Evolutionary conservation across 2,329 filamentous ascomycete species (phyloP), one percentile per base, ranked within the genome.

Genomic region (Xenoacremonium recifei): DNA sequence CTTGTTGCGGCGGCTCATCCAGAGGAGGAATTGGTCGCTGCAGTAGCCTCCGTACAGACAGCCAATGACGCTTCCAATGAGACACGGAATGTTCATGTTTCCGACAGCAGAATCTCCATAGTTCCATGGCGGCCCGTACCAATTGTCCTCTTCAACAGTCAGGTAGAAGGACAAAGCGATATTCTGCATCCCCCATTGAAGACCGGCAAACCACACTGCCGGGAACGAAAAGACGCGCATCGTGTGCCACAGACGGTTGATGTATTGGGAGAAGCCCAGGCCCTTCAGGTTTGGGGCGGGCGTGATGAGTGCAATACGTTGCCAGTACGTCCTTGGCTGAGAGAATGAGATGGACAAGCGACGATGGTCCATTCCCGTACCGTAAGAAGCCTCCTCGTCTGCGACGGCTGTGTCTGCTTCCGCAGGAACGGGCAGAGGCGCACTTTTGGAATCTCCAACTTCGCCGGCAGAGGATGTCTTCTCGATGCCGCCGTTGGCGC

Each of bases 91-190:
- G 45, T 78, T 79, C 75, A 80, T 80, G 39, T 81, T 72, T 1
- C 75, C 77, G 4, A 77, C 73, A 3, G 69, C 70, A 2, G 71
- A 69, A 42, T 77, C 70, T 25, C 61, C 66, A 54, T 81, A 82
- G 56, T 77, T 72, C 70, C 74, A 81, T 0, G 78, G 78, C 9
- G 64, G 60, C 0, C 62, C 69, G 19, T 71, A 73, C 72, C 76
- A 80, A 49, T 72, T 72, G 47, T 79, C 75, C 50, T 81, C 74
- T 53, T 79, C 70, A 2, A 80, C 68, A 0, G 77, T 81, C 21
- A 79, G 64, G 48, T 81, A 80, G 55, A 82, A 80, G 2, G 74
- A 75, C 17, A 82, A 61, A 61, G 77, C 80, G n/a, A 77, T 75
- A 49, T 80, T 77, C 57, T 81, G 78, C 21, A 75, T 67, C 4